A percentile compares a stretch with the other conserved stretches of the same genome.
Conservation (phyloP, 768 basidiomycete species). For the Suillus luteus region DNA sequence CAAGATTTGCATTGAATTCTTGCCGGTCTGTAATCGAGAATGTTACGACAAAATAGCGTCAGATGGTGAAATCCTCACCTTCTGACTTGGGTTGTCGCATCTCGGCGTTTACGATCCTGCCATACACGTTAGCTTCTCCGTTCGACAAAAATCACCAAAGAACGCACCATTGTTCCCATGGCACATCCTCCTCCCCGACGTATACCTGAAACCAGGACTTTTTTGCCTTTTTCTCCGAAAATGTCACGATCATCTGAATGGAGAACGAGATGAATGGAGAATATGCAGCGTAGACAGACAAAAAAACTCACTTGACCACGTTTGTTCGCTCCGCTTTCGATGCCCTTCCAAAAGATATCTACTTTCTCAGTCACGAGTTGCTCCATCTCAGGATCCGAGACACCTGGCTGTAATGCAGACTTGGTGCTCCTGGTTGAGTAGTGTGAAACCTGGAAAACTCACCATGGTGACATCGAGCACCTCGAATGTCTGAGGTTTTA, state of each 20-base stretch:
- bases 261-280: not conserved
- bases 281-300: not conserved
- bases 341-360: conserved; percentile 70
- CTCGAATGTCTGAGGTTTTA: conserved; percentile 76
- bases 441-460: conserved; percentile 23
- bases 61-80: conserved; percentile 40
- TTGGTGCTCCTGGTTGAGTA: not conserved
- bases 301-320: conserved; percentile 59
- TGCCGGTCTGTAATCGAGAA: conserved; percentile 40
- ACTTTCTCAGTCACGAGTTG: conserved; percentile 75
- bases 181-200: conserved; percentile 76
- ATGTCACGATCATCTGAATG: conserved; percentile 62
- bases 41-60: not conserved
- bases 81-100: conserved; percentile 71
- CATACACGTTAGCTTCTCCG: not conserved
- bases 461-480: conserved; percentile 87
- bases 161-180: conserved; percentile 83
- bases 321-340: conserved; percentile 64
- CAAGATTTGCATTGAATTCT: conserved; percentile 58
- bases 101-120: conserved; percentile 80
- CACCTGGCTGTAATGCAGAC: conserved; percentile 58
- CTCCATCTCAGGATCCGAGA: conserved; percentile 73
- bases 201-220: conserved; percentile 79
- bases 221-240: conserved; percentile 75
- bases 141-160: not conserved